Percentiles rank a stretch among this genome's conserved stretches.
phyloP scores from a whole-genome alignment of 768 basidiomycete genomes.

The Gloeostereum incarnatum region DNA sequence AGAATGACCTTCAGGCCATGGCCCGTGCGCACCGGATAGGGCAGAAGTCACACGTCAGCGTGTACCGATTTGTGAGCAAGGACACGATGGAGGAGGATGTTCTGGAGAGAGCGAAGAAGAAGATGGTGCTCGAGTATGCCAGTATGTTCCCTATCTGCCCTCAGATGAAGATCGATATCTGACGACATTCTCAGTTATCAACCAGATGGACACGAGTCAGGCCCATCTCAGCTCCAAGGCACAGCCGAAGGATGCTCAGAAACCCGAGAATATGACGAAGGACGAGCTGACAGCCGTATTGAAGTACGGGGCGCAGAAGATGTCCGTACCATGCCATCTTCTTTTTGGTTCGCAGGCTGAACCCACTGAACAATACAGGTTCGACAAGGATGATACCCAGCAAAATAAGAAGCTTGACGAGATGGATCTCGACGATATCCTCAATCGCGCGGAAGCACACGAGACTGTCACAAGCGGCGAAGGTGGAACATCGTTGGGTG shows the following conservation, averaged over 20 bases:
- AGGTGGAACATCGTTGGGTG: constrained; percentile 91
- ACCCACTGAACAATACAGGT: constrained; percentile 40
- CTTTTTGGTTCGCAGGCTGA: constrained; percentile 5
- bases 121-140: constrained; percentile 99
- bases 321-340: constrained; percentile 38
- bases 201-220: constrained; percentile 99
- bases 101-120: constrained; percentile 95
- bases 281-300: constrained; percentile 96
- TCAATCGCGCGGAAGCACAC: constrained; percentile 94
- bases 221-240: constrained; percentile 85
- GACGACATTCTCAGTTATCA: constrained; percentile 82
- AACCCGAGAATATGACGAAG: constrained; percentile 83
- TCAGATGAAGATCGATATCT: constrained; percentile 5
- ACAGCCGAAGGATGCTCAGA: constrained; percentile 54
- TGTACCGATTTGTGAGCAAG: constrained; percentile 97
- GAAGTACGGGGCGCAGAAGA: constrained; percentile 98
- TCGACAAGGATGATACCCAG: constrained; percentile 91
- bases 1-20: constrained; percentile 99
- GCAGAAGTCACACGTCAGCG: constrained; percentile 97
- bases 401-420: constrained; percentile 96
- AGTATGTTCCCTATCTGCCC: constrained; percentile 38
- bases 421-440: constrained; percentile 98
- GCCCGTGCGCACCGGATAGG: constrained; percentile 98
- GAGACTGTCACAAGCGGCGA: constrained; percentile 84
- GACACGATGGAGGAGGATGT: constrained; percentile 99